A percentile compares a stretch with the other conserved stretches of the same genome.
Conservation (phyloP, 1,284 basidiomycete species). For the Marasmius sp. region DNA sequence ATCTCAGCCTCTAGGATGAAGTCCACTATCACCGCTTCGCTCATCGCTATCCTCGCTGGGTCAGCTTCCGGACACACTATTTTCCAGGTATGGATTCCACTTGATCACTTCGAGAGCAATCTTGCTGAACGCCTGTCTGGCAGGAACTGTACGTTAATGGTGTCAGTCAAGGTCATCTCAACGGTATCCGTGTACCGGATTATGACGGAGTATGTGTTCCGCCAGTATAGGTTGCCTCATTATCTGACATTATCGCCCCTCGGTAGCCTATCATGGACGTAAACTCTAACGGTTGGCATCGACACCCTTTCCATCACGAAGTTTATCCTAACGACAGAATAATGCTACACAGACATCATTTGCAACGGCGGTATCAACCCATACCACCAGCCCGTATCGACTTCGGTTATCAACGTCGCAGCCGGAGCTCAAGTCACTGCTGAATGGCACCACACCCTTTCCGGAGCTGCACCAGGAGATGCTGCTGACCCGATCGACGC, state of each 20-base stretch:
- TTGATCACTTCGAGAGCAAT: neutral
- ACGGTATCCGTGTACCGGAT: conserved; percentile 30
- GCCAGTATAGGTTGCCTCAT: neutral
- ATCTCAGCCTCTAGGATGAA: no score
- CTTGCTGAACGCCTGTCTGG: neutral
- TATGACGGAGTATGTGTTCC: conserved; percentile 46
- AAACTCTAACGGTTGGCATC: conserved; percentile 40
- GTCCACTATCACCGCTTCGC: no score
- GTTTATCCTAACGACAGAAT: neutral
- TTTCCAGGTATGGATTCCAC: conserved; percentile 22
- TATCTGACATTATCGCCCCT: neutral
- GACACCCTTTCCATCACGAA: neutral
- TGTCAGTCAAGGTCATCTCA: conserved; percentile 30
- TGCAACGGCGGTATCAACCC: conserved; percentile 64
- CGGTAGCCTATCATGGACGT: conserved; percentile 51
- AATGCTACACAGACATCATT: conserved; percentile 37
- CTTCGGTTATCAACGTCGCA: conserved; percentile 48
- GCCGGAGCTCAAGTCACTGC: conserved; percentile 50
- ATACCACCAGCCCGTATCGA: conserved; percentile 52
- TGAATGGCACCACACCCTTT: conserved; percentile 53
- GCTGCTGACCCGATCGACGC: conserved; percentile 51
- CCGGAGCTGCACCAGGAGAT: conserved; percentile 43
- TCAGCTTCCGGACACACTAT: conserved; percentile 25
- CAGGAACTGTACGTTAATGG: conserved; percentile 33
- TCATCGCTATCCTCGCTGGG: conserved; percentile 5